Base-by-base conservation (phyloP, 768 basidiomycete genomes). In the Lactarius quietus region DNA sequence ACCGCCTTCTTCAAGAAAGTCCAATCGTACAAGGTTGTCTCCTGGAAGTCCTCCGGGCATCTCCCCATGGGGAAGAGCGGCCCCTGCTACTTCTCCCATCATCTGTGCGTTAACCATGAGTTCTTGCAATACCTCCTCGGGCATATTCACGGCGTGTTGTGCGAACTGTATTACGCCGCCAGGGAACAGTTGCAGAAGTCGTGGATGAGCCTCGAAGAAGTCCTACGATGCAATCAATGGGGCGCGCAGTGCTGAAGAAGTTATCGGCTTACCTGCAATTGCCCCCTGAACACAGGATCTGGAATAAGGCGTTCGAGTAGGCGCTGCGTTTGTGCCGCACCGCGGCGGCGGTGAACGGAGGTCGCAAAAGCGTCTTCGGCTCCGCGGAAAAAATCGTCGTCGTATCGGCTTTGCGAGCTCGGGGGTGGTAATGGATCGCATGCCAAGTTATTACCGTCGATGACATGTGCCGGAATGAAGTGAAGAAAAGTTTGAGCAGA, bases 391-490 rank as follows among this genome's bases (percentile, higher is more conserved):
- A 95, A 97, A n/a, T 74, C 74, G 4, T 81, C 77, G 67, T 93
- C 82, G 75, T 97, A 97, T 45, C 70, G 73, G 38, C 81, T 88
- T 2, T 85, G 71, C 3, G 82, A 76, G 1, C 82, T 81, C 7
- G 76, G 77, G 0, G 95, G 95, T 0, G 95, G 93, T 3, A 96
- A 78, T 0, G 95, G 95, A 72, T 98, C 96, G 70, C 89, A 97
- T 10, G 88, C 85, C 66, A 92, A 78, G 7, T 84, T 81, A 62
- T 85, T 83, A 15, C 76, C 77, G 6, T 80, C 76, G 15, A 83
- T 75, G 5, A 90, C 79, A 6, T 77, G 70, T 15, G 79, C 77
- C 0, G 92, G 91, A 59, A 95, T 80, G 78, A 94, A 95, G 0
- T 86, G 79, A 57, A 89, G 82, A 12, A 92, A 78, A 9, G 82